Evolutionary conservation across 1,284 basidiomycete species (phyloP).

Genomic region (Cystobasidium pallidum): DNA sequence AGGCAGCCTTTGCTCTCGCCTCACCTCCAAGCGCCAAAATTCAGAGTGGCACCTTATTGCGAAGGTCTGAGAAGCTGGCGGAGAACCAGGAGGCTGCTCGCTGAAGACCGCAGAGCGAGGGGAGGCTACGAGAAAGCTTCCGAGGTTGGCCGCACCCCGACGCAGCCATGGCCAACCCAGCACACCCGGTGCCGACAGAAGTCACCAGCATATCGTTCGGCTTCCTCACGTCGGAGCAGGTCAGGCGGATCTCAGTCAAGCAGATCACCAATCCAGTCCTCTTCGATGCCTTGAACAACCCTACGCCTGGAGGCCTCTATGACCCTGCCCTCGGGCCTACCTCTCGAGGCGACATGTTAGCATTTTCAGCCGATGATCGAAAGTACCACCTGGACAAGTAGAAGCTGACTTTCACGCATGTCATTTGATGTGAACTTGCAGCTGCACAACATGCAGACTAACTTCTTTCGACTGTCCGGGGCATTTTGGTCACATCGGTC

Average conservation of each 20-base stretch:
- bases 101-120: neutral
- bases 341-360: constrained; percentile 82
- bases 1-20: neutral
- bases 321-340: constrained; percentile 93
- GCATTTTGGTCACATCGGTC: constrained; percentile 91
- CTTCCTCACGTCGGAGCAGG: constrained; percentile 87
- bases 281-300: constrained; percentile 90
- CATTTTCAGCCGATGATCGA: constrained; percentile 49
- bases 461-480: constrained; percentile 94
- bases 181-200: constrained; percentile 81
- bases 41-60: too few species aligned
- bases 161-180: constrained; percentile 66
- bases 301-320: constrained; percentile 90
- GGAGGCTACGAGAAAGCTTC: neutral
- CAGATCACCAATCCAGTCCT: constrained; percentile 92
- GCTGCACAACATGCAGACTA: constrained; percentile 90
- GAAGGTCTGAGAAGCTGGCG: neutral
- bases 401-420: neutral
- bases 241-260: constrained; percentile 92
- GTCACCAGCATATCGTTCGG: constrained; percentile 90
- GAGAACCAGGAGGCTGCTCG: neutral
- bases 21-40: neutral
- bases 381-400: neutral
- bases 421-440: constrained; percentile 55
- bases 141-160: neutral